phyloP scores from a whole-genome alignment of 345 rosid species.

The Hirschfeldia incana region DNA sequence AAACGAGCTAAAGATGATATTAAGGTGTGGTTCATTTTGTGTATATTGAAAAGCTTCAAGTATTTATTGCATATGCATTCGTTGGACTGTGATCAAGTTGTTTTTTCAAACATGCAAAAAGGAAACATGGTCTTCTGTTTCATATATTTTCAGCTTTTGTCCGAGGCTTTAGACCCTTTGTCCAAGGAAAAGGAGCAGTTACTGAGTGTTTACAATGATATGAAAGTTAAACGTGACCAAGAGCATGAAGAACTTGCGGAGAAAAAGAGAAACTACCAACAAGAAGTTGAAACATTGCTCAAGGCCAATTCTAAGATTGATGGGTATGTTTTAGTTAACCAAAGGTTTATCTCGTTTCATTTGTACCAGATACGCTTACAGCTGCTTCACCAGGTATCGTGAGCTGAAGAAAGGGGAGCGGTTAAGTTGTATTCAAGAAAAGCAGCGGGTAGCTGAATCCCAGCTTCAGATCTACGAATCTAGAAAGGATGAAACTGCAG shows the following conservation, averaged over 20 bases:
- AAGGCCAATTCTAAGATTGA: conserved; percentile 59
- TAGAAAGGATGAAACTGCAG: conserved; percentile 59
- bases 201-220: conserved; percentile 51
- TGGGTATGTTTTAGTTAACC: conserved; percentile 59
- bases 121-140: neutral
- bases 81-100: conserved; percentile 4
- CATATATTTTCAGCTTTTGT: conserved; percentile 61
- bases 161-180: conserved; percentile 67
- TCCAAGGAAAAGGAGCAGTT: conserved; percentile 72
- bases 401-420: conserved; percentile 72
- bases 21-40: conserved; percentile 54
- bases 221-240: conserved; percentile 61
- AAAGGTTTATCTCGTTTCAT: conserved; percentile 29
- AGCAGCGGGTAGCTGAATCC: conserved; percentile 61
- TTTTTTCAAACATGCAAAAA: no score
- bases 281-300: conserved; percentile 60
- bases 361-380: conserved; percentile 30
- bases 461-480: conserved; percentile 62
- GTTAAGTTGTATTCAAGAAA: conserved; percentile 69
- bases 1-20: conserved; percentile 73
- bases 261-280: conserved; percentile 60
- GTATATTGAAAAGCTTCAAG: conserved; percentile 28
- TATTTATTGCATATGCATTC: conserved; percentile 7
- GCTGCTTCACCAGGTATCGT: conserved; percentile 59
- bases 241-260: conserved; percentile 74